Evolutionary conservation across 352 stramenopile genomes (phyloP), one percentile per base, ranked within the genome.

Genomic region (Phytophthora macrochlamydospora): DNA sequence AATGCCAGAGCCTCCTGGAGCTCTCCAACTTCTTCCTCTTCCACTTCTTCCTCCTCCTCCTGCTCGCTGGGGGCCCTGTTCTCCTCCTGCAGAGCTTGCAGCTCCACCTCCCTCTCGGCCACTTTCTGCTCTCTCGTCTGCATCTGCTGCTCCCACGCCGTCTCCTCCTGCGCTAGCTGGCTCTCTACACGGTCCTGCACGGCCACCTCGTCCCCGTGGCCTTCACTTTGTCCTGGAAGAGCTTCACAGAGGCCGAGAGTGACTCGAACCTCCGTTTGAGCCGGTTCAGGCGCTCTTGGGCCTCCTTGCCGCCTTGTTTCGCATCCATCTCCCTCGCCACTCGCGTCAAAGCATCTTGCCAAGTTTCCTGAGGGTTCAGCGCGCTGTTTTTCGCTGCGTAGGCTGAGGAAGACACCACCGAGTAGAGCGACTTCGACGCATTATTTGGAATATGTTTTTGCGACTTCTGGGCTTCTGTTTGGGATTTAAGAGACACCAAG

Each of bases 91-190:
- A 90, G 53, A 51, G 70, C 62, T 9, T 79, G 74, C 8, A 89
- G 60, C 62, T 91, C 76, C n/a, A 78, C 75, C 45, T 91, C 75
- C 7, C 81, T 61, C 57, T 83, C 67, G 2, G 76, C 80, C 24
- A 89, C 64, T 7, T 49, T 65, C 51, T 83, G 59, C 52, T 89
- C 77, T 33, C 75, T 71, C 42, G 67, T 51, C 51, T 86, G 76
- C 69, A 91, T 88, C 50, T 85, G 73, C 60, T 74, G 67, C 51
- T 90, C 80, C 83, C 83, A 91, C 50, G 69, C 78, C 33, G 59
- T 61, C 61, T 91, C 83, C 51, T 88, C 81, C 31, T 73, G 65
- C 11, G 81, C 81, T n/a, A 90, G 52, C n/a, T 86, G 79, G 55
- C 51, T 71, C 60, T 89, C 79, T 35, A 90, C 69, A 62, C 77